Evolutionary conservation across 305 asterid genomes (phyloP).

Genomic region (Vinca major): DNA sequence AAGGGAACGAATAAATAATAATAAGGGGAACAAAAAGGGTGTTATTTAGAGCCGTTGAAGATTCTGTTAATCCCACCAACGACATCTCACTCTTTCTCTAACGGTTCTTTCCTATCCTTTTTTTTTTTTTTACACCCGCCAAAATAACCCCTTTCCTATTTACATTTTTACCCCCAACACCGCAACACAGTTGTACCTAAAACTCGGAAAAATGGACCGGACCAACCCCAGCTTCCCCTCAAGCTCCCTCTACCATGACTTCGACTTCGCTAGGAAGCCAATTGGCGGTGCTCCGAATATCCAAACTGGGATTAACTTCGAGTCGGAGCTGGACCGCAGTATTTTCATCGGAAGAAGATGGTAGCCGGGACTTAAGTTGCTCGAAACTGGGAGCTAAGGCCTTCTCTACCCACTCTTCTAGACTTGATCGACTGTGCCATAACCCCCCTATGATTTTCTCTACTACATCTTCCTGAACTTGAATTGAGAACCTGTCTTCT

Average conservation of each 20-base stretch:
- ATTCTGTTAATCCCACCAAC: too few species aligned
- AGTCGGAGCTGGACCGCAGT: constrained; percentile 44
- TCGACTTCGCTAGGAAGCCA: constrained; percentile 61
- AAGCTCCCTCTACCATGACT: constrained; percentile 31
- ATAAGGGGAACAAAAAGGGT: too few species aligned
- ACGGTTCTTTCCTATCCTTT: constrained; percentile 8
- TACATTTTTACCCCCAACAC: constrained; percentile 40
- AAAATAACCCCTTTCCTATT: constrained; percentile 27
- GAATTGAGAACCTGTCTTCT: constrained; percentile 46
- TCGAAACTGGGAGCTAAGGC: constrained; percentile 58
- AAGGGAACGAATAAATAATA: too few species aligned
- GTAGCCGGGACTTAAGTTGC: constrained; percentile 33
- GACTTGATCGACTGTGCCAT: constrained; percentile 60
- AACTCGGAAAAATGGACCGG: too few species aligned
- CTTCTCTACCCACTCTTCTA: constrained; percentile 62
- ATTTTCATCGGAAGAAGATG: constrained; percentile 20
- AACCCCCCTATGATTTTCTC: constrained; percentile 73
- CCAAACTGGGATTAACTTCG: constrained; percentile 35
- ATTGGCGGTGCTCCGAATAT: constrained; percentile 35
- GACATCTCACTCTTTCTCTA: too few species aligned
- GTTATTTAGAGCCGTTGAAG: too few species aligned
- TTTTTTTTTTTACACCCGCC: constrained; percentile 14
- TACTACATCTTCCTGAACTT: constrained; percentile 54
- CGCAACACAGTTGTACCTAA: background rate
- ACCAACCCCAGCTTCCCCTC: background rate